A percentile compares a stretch with the other conserved stretches of the same genome.
Evolutionary conservation across 176 grass and related monocot species (phyloP).

Genomic region (Puya raimondii): DNA sequence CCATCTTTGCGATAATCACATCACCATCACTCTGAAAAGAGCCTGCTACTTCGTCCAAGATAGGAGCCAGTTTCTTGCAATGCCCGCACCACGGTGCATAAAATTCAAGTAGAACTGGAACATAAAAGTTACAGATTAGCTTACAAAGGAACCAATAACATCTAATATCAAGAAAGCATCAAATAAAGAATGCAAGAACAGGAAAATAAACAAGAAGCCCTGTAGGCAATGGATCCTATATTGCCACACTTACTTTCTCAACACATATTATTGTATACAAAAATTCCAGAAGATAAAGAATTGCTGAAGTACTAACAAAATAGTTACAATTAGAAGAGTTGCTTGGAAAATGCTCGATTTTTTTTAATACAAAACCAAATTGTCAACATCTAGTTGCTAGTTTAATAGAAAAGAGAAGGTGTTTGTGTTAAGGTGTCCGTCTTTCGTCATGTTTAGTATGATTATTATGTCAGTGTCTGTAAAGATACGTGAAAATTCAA

Average conservation of each 20-base stretch:
- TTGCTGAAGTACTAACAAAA: too few species aligned
- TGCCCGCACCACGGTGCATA: conserved; percentile 27
- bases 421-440: too few species aligned
- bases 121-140: background rate
- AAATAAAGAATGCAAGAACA: background rate
- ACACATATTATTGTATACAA: background rate
- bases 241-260: background rate
- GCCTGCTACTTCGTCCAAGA: conserved; percentile 15
- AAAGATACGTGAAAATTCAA: too few species aligned
- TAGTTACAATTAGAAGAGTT: too few species aligned
- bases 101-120: conserved; percentile 19
- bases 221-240: background rate
- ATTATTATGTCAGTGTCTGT: too few species aligned
- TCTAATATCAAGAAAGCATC: background rate
- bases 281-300: background rate
- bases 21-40: conserved; percentile 13
- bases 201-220: background rate
- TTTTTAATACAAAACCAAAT: too few species aligned
- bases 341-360: too few species aligned
- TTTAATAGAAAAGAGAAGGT: too few species aligned
- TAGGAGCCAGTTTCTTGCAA: conserved; percentile 23
- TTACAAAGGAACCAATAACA: background rate
- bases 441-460: too few species aligned
- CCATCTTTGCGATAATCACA: conserved; percentile 27
- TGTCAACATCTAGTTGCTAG: too few species aligned